A percentile compares a stretch with the other conserved stretches of the same genome.
Evolutionary conservation across 129 eudicot species (phyloP).

Genomic region (Mikania micrantha): DNA sequence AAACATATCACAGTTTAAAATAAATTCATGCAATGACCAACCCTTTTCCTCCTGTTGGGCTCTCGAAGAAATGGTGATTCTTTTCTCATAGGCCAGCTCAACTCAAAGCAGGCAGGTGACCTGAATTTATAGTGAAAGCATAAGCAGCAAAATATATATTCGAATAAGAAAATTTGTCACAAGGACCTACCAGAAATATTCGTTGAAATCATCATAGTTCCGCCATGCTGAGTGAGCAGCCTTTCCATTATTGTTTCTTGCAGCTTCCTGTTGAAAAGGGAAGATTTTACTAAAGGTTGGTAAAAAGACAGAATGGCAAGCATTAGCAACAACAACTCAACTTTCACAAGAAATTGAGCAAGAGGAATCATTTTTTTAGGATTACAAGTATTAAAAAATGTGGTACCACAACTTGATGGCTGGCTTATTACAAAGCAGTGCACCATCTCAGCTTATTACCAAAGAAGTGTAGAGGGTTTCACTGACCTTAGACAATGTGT

Average conservation of each 20-base stretch:
- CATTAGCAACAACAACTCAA: neutral
- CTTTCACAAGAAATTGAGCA: neutral
- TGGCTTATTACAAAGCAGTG: neutral
- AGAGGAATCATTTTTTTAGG: neutral
- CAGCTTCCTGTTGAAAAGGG: constrained; percentile 69
- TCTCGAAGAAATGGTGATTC: constrained; percentile 59
- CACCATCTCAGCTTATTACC: neutral
- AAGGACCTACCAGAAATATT: constrained; percentile 77
- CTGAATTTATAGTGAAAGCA: constrained; percentile 33
- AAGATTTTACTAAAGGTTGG: constrained; percentile 3
- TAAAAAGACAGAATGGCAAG: neutral
- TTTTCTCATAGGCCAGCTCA: constrained; percentile 82
- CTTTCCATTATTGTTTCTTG: constrained; percentile 68
- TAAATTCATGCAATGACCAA: constrained; percentile 30
- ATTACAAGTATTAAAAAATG: neutral
- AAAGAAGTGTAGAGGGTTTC: neutral
- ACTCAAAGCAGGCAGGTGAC: constrained; percentile 83
- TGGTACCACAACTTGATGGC: neutral
- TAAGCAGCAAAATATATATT: constrained; percentile 3
- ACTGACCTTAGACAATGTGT: constrained; percentile 46
- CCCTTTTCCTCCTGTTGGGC: constrained; percentile 73
- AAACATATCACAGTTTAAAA: constrained; percentile 12
- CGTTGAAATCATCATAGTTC: constrained; percentile 96
- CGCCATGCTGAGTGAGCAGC: constrained; percentile 97
- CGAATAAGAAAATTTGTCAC: neutral